Conservation (phyloP, 805 yeast species). For the Teunomyces barrocoloradensis region DNA sequence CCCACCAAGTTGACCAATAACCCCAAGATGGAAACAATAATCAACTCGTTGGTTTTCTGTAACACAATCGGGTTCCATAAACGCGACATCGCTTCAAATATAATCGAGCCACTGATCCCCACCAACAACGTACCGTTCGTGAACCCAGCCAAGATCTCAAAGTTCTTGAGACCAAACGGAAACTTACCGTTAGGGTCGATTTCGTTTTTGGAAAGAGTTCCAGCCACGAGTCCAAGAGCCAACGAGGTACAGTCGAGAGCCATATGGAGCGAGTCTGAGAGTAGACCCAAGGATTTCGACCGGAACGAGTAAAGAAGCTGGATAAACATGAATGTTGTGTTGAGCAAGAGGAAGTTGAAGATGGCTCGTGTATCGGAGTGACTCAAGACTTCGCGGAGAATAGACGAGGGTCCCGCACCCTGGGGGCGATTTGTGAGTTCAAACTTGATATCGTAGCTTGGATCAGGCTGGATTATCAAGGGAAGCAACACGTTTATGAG, state of each 20-base stretch:
- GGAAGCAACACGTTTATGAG: conserved; percentile 17
- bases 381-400: conserved; percentile 29
- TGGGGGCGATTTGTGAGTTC: neutral
- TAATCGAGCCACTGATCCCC: conserved; percentile 86
- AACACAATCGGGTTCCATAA: conserved; percentile 73
- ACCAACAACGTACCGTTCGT: conserved; percentile 87
- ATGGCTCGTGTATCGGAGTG: conserved; percentile 78
- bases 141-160: conserved; percentile 92
- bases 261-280: conserved; percentile 96
- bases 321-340: conserved; percentile 90
- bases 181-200: conserved; percentile 57
- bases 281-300: conserved; percentile 84
- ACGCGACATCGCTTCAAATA: conserved; percentile 83
- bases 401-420: conserved; percentile 6
- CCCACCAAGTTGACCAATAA: conserved; percentile 88
- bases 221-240: conserved; percentile 85
- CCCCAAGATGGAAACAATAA: conserved; percentile 83
- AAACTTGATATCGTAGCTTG: conserved; percentile 5
- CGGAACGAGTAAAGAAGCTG: conserved; percentile 90
- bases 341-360: conserved; percentile 79
- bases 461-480: conserved; percentile 19
- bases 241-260: conserved; percentile 90
- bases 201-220: conserved; percentile 44
- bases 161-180: conserved; percentile 82
- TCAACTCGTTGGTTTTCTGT: conserved; percentile 76